A percentile compares a stretch with the other conserved stretches of the same genome.
Conservation (phyloP, 1,139 yeast genomes). For the Yamadazyma epiphylla region DNA sequence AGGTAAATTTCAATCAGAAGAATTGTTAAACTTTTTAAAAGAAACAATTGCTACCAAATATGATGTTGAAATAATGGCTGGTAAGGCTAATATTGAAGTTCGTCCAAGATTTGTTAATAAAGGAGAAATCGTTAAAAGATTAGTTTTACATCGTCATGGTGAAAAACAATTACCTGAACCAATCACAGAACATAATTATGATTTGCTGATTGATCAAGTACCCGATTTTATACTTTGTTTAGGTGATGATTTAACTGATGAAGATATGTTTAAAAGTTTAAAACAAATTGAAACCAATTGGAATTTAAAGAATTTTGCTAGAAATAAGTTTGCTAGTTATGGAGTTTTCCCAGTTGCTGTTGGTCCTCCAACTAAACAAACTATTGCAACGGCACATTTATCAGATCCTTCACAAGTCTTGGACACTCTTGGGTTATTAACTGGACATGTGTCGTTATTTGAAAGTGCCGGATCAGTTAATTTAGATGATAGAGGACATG, state of each 20-base stretch:
- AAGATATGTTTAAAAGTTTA: slow-evolving; percentile 88
- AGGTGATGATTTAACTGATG: slow-evolving; percentile 97
- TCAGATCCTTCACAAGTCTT: slow-evolving; percentile 83
- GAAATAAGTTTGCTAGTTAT: slow-evolving; percentile 45
- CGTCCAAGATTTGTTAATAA: slow-evolving; percentile 92
- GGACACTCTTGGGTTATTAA: slow-evolving; percentile 75
- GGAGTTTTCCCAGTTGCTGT: slow-evolving; percentile 89
- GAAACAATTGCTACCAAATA: slow-evolving; percentile 59
- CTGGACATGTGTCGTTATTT: slow-evolving; percentile 71
- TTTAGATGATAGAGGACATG: slow-evolving; percentile 72
- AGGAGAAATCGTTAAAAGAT: slow-evolving; percentile 88
- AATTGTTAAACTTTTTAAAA: slow-evolving; percentile 63
- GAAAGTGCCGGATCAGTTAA: slow-evolving; percentile 75
- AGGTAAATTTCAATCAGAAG: slow-evolving; percentile 81
- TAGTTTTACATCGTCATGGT: slow-evolving; percentile 64
- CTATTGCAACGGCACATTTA: slow-evolving; percentile 85
- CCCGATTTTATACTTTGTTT: slow-evolving; percentile 86
- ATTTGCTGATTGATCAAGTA: slow-evolving; percentile 42
- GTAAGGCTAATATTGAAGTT: slow-evolving; percentile 92
- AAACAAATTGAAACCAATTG: slow-evolving; percentile 55
- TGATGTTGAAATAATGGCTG: slow-evolving; percentile 92
- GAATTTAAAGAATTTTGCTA: slow-evolving; percentile 31
- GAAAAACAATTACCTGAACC: slow-evolving; percentile 34
- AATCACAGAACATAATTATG: slow-evolving; percentile 19
- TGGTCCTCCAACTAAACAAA: slow-evolving; percentile 89